A percentile compares a stretch with the other conserved stretches of the same genome.
Conservation (phyloP, 2,329 filamentous ascomycete species). For the Colletotrichum siamense region DNA sequence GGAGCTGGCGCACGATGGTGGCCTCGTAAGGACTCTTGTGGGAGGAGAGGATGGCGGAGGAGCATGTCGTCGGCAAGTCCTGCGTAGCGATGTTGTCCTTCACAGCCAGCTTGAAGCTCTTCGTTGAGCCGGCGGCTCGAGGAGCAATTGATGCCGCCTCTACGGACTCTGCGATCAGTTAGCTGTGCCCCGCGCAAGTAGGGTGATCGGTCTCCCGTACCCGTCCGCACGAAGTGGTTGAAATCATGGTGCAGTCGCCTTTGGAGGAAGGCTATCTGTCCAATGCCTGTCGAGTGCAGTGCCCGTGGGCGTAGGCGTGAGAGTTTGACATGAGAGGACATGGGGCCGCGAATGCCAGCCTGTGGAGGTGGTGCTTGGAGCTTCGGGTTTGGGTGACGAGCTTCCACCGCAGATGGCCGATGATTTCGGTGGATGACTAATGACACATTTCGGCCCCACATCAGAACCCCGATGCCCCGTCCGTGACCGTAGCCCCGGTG, state of each 20-base stretch:
- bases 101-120: slow-evolving; percentile 60
- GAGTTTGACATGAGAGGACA: slow-evolving; percentile 22
- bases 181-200: not conserved
- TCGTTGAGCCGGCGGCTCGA: not conserved
- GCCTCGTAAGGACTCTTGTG: slow-evolving; percentile 83
- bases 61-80: slow-evolving; percentile 79
- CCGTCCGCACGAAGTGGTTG: slow-evolving; percentile 21
- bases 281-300: not conserved
- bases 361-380: not conserved
- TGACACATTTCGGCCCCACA: not conserved
- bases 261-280: not conserved
- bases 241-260: not conserved
- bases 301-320: slow-evolving; percentile 12
- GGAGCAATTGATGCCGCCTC: not conserved
- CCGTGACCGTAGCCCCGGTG: not conserved
- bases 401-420: not conserved
- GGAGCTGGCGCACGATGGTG: slow-evolving; percentile 76
- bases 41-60: slow-evolving; percentile 73
- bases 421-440: slow-evolving; percentile 6
- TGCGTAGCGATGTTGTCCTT: slow-evolving; percentile 80
- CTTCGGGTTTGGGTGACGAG: not conserved
- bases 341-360: slow-evolving; percentile 3
- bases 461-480: not conserved
- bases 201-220: not conserved
- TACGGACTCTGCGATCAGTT: not conserved